Evolutionary conservation across 495 filamentous ascomycete species (phyloP).

Genomic region (Trichoderma parareesei): DNA sequence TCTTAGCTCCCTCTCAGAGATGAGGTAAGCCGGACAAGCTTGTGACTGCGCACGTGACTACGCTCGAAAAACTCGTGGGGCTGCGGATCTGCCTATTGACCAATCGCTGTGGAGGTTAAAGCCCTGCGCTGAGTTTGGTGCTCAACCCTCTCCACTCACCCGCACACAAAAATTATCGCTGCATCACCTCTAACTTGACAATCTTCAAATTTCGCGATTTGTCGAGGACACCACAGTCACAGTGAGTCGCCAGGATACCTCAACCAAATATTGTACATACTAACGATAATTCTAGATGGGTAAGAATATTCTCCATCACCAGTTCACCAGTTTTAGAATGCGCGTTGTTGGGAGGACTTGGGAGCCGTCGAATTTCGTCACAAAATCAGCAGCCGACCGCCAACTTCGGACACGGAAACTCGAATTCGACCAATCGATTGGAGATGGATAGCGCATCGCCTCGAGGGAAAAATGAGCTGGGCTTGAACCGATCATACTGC

Average conservation of each 20-base stretch:
- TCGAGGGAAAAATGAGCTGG: background rate
- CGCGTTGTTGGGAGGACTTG: constrained; percentile 1
- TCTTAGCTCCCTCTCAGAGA: background rate
- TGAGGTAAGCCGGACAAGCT: background rate
- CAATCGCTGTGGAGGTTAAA: constrained; percentile 9
- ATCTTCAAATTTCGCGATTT: constrained; percentile 27
- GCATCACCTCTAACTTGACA: constrained; percentile 9
- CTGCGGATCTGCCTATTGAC: background rate
- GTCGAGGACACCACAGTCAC: constrained; percentile 48
- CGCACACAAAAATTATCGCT: constrained; percentile 13
- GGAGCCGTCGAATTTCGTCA: background rate
- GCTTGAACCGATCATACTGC: background rate
- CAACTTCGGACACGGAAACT: background rate
- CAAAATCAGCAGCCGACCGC: background rate
- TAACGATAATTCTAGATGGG: constrained; percentile 38
- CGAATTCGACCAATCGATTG: background rate
- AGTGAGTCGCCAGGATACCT: constrained; percentile 33
- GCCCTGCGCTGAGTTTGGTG: constrained; percentile 7
- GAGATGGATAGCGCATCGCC: background rate
- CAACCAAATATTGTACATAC: constrained; percentile 25
- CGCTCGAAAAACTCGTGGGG: background rate
- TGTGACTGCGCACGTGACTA: background rate
- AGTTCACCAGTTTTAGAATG: background rate
- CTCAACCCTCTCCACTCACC: constrained; percentile 11
- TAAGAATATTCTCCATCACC: constrained; percentile 24